A percentile compares a stretch with the other conserved stretches of the same genome.
phyloP scores from a whole-genome alignment of 305 asterid genomes.

The Striga hermonthica region DNA sequence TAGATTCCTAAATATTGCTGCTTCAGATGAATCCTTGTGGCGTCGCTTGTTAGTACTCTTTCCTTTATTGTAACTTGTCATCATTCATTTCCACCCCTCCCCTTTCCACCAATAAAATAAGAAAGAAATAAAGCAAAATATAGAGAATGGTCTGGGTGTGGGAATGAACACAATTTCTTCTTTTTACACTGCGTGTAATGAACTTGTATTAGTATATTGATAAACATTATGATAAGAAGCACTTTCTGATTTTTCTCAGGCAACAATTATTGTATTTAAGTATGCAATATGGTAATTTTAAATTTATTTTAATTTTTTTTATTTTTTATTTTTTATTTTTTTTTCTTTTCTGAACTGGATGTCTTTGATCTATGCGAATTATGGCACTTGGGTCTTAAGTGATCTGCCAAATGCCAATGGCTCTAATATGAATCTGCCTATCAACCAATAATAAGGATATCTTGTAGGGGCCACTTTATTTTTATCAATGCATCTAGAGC shows the following conservation, averaged over 20 bases:
- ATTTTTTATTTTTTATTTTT: no score
- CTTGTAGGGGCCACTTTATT: background rate
- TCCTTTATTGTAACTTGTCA: background rate
- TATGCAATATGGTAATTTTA: background rate
- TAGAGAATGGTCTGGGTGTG: no score
- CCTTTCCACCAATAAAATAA: background rate
- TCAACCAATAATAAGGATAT: background rate
- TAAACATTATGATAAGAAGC: constrained; percentile 16
- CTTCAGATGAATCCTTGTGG: constrained; percentile 92
- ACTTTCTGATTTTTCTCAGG: constrained; percentile 2
- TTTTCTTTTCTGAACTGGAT: no score
- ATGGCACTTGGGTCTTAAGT: background rate
- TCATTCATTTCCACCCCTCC: background rate
- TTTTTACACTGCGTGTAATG: no score
- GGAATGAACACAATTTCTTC: no score
- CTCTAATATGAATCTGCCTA: no score
- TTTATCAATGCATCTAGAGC: constrained; percentile 17
- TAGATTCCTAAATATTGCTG: constrained; percentile 69
- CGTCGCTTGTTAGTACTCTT: constrained; percentile 75
- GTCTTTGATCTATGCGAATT: background rate
- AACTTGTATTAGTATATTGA: no score
- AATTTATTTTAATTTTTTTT: no score
- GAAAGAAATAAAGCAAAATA: background rate
- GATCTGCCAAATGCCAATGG: background rate
- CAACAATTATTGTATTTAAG: background rate